phyloP scores from a whole-genome alignment of 2,329 filamentous ascomycete species.

The Epichloe uncinata region DNA sequence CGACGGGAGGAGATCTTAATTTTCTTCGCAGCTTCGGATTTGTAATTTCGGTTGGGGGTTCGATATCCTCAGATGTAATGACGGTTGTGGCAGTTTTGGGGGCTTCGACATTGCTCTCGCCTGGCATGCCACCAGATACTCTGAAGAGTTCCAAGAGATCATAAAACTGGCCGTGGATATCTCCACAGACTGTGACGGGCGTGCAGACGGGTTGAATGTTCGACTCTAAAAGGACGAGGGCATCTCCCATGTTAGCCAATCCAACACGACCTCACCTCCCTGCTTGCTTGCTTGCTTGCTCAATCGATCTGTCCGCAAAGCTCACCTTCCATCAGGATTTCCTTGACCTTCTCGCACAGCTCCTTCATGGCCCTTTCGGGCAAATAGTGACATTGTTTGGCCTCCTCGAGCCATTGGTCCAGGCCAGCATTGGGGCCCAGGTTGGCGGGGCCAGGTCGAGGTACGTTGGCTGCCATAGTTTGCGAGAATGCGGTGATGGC shows the following conservation, averaged over 20 bases:
- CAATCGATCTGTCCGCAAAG: background rate
- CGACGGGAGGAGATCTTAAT: slow-evolving; percentile 40
- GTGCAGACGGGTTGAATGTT: slow-evolving; percentile 98
- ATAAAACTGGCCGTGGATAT: slow-evolving; percentile 98
- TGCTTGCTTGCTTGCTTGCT: background rate
- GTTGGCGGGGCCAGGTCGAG: slow-evolving; percentile 82
- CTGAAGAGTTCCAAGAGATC: slow-evolving; percentile 94
- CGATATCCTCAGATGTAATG: slow-evolving; percentile 83
- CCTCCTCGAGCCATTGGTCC: slow-evolving; percentile 93
- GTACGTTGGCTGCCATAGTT: slow-evolving; percentile 41
- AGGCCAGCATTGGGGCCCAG: slow-evolving; percentile 72
- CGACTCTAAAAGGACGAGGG: slow-evolving; percentile 49
- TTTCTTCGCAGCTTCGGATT: slow-evolving; percentile 80
- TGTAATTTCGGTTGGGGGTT: slow-evolving; percentile 79
- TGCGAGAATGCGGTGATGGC: slow-evolving; percentile 9
- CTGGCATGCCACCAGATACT: slow-evolving; percentile 92
- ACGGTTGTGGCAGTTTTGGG: slow-evolving; percentile 57
- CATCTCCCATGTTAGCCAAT: background rate
- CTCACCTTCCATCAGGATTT: slow-evolving; percentile 92
- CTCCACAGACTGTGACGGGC: slow-evolving; percentile 91
- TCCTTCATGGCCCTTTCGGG: slow-evolving; percentile 97
- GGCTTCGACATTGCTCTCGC: slow-evolving; percentile 58
- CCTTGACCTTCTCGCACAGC: slow-evolving; percentile 96
- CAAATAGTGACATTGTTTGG: slow-evolving; percentile 93
- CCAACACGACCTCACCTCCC: background rate